Evolutionary conservation across 1,139 yeast species (phyloP), one percentile per base, ranked within the genome.

Genomic region (Taphrina communis): DNA sequence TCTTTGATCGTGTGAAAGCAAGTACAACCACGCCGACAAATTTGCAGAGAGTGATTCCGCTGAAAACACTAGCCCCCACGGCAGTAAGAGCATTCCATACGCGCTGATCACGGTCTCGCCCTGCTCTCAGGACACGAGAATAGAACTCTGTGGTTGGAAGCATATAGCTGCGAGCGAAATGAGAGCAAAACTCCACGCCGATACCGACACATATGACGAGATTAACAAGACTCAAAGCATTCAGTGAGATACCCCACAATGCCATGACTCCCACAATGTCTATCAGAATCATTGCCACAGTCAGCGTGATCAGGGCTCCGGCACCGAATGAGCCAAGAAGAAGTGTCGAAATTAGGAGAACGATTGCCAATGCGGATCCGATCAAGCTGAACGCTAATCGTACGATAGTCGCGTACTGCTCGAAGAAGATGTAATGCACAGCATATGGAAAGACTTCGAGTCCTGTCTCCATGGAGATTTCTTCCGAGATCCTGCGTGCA

Each of bases 101-200:
- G 58, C 88, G 80, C 14, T 79, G 75, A 61, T 78, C 74, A 58
- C 77, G 68, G 25, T 59, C 60, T 12, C 50, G 39, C 11, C 69
- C 68, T 12, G 14, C 19, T 19, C 21, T 41, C 14, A 57, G 38
- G 11, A 57, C 59, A 21, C 70, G 61, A 12, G 51, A 51, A 35
- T 68, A 55, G 12, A 73, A 70, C n/a, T 69, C 70, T 19, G 65
- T 50, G 56, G 65, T 71, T 8, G 75, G 75, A 25, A 83, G 82
- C 41, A 88, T 84, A 76, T 86, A 94, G 0, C 95, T 92, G 70
- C 95, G 82, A 0, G 93, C 89, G 69, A 94, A 83, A 76, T 94
- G 98, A 39, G 89, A 85, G 67, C 97, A 90, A 75, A 94, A 94
- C 77, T 94, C 99, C 52, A 94, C 97, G 0, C 96, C 94, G 60